Evolutionary conservation across 148 eudicot species (phyloP).

Genomic region (Cornus controversa): DNA sequence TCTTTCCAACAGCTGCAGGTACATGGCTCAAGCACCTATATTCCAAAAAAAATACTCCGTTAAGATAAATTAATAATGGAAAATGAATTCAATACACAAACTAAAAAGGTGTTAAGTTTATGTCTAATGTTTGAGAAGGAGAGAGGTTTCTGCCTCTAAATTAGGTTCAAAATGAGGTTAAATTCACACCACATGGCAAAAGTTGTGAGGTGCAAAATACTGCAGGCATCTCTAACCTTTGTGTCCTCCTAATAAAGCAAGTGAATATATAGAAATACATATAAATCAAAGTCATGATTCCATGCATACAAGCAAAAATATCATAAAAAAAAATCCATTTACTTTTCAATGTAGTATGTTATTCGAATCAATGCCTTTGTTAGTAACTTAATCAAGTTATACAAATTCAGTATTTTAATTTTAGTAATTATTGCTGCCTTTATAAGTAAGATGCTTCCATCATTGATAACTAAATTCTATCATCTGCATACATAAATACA

Average conservation of each 20-base stretch:
- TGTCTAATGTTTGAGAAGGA: neutral
- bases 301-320: neutral
- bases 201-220: neutral
- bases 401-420: too few species aligned
- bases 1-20: conserved; percentile 82
- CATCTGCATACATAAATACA: neutral
- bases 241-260: neutral
- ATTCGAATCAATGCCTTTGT: neutral
- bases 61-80: conserved; percentile 10
- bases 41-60: conserved; percentile 13
- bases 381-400: too few species aligned
- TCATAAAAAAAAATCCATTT: too few species aligned
- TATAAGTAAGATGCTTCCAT: neutral
- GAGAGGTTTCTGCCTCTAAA: neutral
- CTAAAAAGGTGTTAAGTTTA: neutral
- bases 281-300: neutral
- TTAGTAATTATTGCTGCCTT: neutral
- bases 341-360: neutral
- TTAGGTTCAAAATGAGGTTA: neutral
- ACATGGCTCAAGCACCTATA: conserved; percentile 89
- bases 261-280: neutral
- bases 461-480: neutral
- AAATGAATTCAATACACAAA: neutral
- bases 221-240: neutral
- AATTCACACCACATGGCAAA: neutral